Evolutionary conservation across 495 filamentous ascomycete species (phyloP).

Genomic region (Trichoderma asperelloides): DNA sequence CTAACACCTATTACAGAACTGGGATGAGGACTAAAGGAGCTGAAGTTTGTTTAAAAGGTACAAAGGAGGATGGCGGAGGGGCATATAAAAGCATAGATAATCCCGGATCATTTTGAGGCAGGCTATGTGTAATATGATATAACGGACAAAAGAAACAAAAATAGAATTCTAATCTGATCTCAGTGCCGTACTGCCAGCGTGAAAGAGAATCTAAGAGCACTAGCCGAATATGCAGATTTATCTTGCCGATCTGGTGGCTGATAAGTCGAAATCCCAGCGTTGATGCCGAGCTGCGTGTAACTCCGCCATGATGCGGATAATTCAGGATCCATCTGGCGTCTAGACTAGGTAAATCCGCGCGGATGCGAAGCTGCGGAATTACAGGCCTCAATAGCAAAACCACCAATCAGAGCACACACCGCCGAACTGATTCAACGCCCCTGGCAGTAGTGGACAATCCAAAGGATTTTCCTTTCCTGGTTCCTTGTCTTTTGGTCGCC

Average conservation of each 20-base stretch:
- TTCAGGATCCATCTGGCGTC: background rate
- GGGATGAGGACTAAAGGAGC: conserved; percentile 80
- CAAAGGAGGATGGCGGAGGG: background rate
- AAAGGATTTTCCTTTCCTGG: too few relatives aligned
- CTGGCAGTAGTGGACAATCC: too few relatives aligned
- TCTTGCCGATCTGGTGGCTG: background rate
- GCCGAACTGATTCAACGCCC: too few relatives aligned
- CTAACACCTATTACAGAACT: conserved; percentile 50
- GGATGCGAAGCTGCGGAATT: background rate
- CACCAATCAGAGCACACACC: too few relatives aligned
- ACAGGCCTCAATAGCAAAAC: too few relatives aligned
- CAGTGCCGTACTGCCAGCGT: background rate
- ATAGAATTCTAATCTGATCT: conserved; percentile 3
- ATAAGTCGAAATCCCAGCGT: too few relatives aligned
- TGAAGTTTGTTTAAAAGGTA: background rate
- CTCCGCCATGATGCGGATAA: too few relatives aligned
- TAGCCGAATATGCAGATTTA: background rate
- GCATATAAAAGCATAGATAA: conserved; percentile 5
- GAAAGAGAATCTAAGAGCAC: background rate
- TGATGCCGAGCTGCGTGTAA: too few relatives aligned
- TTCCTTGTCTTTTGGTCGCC: background rate
- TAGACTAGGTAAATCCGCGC: background rate
- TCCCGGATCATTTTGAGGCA: conserved; percentile 5
- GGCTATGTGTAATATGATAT: conserved; percentile 1
- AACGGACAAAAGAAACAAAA: background rate